Evolutionary conservation across 768 basidiomycete genomes (phyloP).

Genomic region (Russula abietina): DNA sequence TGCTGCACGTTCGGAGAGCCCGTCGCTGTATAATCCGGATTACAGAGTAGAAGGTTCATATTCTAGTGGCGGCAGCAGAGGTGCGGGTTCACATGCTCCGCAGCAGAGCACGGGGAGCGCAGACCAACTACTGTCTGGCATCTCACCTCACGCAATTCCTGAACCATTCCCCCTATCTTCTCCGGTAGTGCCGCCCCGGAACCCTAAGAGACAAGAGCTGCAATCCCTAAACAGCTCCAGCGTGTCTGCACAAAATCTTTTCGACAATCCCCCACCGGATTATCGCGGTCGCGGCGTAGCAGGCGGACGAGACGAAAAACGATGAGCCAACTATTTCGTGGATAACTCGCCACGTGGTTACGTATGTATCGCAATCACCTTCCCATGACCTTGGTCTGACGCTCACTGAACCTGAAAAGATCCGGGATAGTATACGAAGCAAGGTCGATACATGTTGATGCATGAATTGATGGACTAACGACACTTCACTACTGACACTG

Average conservation of each 20-base stretch:
- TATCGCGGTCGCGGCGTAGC: background rate
- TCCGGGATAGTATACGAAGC: background rate
- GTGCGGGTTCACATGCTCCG: conserved; percentile 36
- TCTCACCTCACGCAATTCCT: background rate
- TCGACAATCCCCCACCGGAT: background rate
- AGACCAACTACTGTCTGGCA: conserved; percentile 48
- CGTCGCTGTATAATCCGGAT: conserved; percentile 34
- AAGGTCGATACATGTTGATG: background rate
- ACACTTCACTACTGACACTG: background rate
- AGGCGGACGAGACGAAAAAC: background rate
- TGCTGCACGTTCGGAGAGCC: conserved; percentile 43
- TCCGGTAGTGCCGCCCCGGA: conserved; percentile 18
- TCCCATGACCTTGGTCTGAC: background rate
- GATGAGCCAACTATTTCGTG: conserved; percentile 9
- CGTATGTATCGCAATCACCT: background rate
- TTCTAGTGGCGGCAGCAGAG: conserved; percentile 28
- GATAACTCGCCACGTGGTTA: background rate
- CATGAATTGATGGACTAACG: background rate
- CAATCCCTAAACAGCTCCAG: background rate
- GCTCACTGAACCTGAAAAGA: background rate
- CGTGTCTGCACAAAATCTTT: background rate
- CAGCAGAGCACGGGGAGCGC: conserved; percentile 52
- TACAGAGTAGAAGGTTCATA: conserved; percentile 25
- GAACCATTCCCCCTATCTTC: background rate
- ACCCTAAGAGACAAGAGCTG: conserved; percentile 6